phyloP scores from a whole-genome alignment of 192 early-diverging fungal species.

The Pecoramyces ruminantium region DNA sequence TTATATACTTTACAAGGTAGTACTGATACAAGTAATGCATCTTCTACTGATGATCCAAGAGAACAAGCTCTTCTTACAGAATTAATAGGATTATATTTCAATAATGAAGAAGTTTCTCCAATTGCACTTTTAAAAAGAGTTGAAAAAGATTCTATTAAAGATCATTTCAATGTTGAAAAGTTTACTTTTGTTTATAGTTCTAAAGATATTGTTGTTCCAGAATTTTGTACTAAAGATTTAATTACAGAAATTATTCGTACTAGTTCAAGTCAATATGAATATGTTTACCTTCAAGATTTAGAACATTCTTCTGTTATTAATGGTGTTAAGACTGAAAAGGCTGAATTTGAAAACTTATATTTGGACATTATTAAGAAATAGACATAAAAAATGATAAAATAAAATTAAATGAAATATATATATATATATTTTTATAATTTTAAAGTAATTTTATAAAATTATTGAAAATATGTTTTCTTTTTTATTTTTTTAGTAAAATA shows the following conservation, averaged over 20 bases:
- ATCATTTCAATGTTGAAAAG: not conserved
- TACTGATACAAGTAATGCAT: not conserved
- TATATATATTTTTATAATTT: too few species aligned
- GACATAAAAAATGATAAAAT: not conserved
- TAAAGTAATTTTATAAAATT: too few species aligned
- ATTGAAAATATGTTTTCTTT: too few species aligned
- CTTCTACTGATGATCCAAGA: not conserved
- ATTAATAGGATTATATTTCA: not conserved
- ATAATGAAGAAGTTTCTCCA: not conserved
- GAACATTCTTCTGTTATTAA: not conserved
- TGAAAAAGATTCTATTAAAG: not conserved
- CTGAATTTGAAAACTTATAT: not conserved
- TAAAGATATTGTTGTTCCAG: not conserved
- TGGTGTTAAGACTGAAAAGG: not conserved
- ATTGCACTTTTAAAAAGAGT: not conserved
- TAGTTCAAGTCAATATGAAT: not conserved
- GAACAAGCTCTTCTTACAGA: not conserved
- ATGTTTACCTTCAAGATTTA: not conserved
- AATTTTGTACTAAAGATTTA: not conserved
- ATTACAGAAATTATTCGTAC: not conserved
- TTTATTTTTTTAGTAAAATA: too few species aligned
- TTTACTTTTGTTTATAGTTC: not conserved
- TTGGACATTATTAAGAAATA: not conserved
- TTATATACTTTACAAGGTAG: not conserved
- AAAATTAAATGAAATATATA: too few species aligned